Evolutionary conservation across 441 rosid species (phyloP).

Genomic region (Francoa sonchifolia): DNA sequence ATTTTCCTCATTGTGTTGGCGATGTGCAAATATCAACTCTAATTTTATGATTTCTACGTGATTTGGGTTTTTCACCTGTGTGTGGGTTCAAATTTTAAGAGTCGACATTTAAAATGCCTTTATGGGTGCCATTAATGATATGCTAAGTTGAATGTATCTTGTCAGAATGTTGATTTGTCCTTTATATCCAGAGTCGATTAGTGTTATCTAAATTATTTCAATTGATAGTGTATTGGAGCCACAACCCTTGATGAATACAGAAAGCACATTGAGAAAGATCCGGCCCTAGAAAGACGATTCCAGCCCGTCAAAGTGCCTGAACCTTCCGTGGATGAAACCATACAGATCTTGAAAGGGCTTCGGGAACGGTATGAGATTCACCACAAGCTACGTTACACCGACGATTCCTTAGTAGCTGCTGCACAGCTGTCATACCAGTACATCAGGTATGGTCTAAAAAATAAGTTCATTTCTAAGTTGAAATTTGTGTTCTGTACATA

Average conservation of each 20-base stretch:
- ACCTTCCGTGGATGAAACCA: constrained; percentile 77
- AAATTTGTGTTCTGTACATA: not conserved
- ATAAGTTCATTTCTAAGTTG: not conserved
- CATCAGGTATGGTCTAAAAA: constrained; percentile 41
- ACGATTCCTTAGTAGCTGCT: constrained; percentile 71
- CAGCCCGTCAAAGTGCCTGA: constrained; percentile 88
- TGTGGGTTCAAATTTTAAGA: no score
- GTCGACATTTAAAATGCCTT: no score
- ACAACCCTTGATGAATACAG: constrained; percentile 87
- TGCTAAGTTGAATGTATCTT: no score
- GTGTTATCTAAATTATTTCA: constrained; percentile 5
- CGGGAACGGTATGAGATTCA: constrained; percentile 85
- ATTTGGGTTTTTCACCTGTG: no score
- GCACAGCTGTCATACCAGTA: constrained; percentile 77
- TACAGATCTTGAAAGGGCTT: constrained; percentile 71
- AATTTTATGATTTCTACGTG: no score
- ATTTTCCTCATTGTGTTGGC: not conserved
- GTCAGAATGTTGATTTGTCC: no score
- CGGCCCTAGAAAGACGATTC: constrained; percentile 81
- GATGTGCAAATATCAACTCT: no score
- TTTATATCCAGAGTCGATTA: not conserved
- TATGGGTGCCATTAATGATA: no score
- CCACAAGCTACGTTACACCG: constrained; percentile 74
- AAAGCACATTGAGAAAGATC: constrained; percentile 80
- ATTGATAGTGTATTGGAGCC: constrained; percentile 80